Evolutionary conservation across 495 filamentous ascomycete species (phyloP).

Genomic region (Penicillium canariense): DNA sequence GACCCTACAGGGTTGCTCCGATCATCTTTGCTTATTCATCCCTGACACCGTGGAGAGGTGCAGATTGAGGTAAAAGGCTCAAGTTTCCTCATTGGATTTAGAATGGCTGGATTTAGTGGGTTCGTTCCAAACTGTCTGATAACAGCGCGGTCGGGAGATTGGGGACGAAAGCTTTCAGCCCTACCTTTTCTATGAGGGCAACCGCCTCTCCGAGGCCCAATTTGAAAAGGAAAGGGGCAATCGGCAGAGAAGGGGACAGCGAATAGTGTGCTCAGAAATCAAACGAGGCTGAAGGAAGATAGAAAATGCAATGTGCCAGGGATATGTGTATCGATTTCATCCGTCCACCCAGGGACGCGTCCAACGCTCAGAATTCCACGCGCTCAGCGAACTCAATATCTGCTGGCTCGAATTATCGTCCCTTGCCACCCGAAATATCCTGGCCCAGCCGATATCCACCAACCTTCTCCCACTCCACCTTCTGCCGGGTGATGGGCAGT

Average conservation of each 20-base stretch:
- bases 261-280: background rate
- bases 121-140: background rate
- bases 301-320: background rate
- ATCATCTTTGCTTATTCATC: conserved; percentile 19
- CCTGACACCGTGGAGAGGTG: background rate
- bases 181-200: too few relatives aligned
- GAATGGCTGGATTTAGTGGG: background rate
- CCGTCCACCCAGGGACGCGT: conserved; percentile 10
- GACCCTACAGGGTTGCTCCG: too few relatives aligned
- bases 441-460: conserved; percentile 85
- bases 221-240: too few relatives aligned
- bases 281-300: background rate
- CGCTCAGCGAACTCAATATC: background rate
- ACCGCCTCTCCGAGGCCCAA: too few relatives aligned
- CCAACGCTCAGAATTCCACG: conserved; percentile 7
- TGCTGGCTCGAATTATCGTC: conserved; percentile 23
- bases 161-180: too few relatives aligned
- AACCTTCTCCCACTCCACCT: conserved; percentile 99
- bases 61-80: background rate
- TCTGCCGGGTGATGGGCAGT: conserved; percentile 93
- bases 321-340: background rate
- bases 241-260: background rate
- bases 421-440: conserved; percentile 55
- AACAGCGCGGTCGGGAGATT: background rate
- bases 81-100: conserved; percentile 2